These are phyloP conservation scores for Spongospora subterranea DNA, from an alignment of 208 protist species.

Conservation along the genomic window DNA sequence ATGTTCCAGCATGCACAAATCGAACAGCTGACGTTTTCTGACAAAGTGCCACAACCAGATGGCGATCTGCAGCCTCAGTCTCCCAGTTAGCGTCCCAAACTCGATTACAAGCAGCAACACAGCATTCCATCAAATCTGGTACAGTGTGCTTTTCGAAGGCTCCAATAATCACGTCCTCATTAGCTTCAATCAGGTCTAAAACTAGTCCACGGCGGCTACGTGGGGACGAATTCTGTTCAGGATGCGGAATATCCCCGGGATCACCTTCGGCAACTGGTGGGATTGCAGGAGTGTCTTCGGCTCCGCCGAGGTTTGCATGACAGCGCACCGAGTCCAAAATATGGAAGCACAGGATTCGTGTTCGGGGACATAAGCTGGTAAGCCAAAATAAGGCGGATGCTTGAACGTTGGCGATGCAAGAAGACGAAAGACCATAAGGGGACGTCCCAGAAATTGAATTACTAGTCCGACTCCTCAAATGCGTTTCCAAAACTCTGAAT, in stretches of 20 bases:
- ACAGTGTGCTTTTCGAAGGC: neutral
- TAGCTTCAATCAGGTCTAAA: neutral
- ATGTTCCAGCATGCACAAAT: conserved; percentile 9
- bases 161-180: conserved; percentile 13
- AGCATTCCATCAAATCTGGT: neutral
- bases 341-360: neutral
- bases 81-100: neutral
- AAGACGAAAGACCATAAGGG: neutral
- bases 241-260: neutral
- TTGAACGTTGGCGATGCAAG: neutral
- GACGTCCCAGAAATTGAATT: neutral
- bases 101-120: neutral
- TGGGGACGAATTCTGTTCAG: neutral
- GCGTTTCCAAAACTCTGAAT: neutral
- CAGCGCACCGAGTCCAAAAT: conserved; percentile 2
- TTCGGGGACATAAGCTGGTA: neutral
- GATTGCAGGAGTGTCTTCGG: neutral
- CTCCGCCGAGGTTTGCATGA: neutral
- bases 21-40: neutral
- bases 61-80: too few relatives aligned
- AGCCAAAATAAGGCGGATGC: conserved; percentile 29
- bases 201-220: neutral
- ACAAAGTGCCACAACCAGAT: neutral
- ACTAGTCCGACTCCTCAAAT: too few relatives aligned
- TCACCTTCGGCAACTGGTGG: neutral